Percentiles rank a stretch among this genome's conserved stretches.
Conservation (phyloP, 257 asterid genomes). For the Parsonsia alboflavescens region DNA sequence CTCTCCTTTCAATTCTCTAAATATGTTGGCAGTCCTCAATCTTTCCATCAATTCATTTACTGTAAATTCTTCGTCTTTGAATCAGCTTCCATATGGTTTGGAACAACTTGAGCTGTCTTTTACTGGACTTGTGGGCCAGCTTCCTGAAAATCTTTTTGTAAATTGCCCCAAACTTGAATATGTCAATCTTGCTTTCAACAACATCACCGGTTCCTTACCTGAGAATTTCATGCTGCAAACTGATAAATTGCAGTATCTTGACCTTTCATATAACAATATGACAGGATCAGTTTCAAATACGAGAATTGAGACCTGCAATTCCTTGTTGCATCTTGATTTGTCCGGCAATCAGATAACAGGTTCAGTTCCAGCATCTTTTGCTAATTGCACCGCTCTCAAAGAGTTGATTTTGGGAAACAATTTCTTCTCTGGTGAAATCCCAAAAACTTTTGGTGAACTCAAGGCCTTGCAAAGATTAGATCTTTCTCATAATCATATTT, state of each 20-base stretch:
- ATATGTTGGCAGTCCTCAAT: slow-evolving; percentile 55
- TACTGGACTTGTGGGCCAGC: slow-evolving; percentile 48
- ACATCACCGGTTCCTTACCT: slow-evolving; percentile 60
- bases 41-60: slow-evolving; percentile 58
- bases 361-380: slow-evolving; percentile 50
- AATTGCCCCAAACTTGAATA: slow-evolving; percentile 59
- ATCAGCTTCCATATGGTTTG: slow-evolving; percentile 51
- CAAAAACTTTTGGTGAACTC: slow-evolving; percentile 50
- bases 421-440: slow-evolving; percentile 59
- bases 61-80: slow-evolving; percentile 45
- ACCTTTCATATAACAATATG: slow-evolving; percentile 72
- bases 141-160: slow-evolving; percentile 51
- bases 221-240: slow-evolving; percentile 39
- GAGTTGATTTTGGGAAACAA: slow-evolving; percentile 53
- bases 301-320: slow-evolving; percentile 55
- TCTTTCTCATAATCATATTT: slow-evolving; percentile 69
- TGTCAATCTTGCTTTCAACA: slow-evolving; percentile 75
- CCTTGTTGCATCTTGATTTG: slow-evolving; percentile 59
- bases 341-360: slow-evolving; percentile 64
- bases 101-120: slow-evolving; percentile 64
- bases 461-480: slow-evolving; percentile 59
- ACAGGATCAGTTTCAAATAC: slow-evolving; percentile 52
- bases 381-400: slow-evolving; percentile 59
- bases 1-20: slow-evolving; percentile 48
- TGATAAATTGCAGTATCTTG: slow-evolving; percentile 57